phyloP scores from a whole-genome alignment of 1,139 yeast species.

The Schwanniomyces etchellsii region DNA sequence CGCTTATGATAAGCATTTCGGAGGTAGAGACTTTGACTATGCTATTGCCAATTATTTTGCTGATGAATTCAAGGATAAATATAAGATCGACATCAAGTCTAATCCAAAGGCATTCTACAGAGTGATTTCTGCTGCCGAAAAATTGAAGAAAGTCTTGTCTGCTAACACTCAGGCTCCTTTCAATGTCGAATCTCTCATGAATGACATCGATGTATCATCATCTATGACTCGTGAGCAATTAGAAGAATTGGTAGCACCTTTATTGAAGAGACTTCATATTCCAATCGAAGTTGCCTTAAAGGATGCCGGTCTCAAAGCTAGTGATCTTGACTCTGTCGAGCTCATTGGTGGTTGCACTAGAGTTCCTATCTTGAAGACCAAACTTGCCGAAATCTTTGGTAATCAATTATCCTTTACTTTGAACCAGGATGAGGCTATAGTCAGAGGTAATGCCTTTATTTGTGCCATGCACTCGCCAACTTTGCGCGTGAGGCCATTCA shows the following conservation, averaged over 20 bases:
- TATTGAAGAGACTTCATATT: slow-evolving; percentile 64
- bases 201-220: slow-evolving; percentile 93
- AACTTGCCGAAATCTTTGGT: slow-evolving; percentile 73
- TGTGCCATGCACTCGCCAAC: slow-evolving; percentile 99
- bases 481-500: slow-evolving; percentile 96
- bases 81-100: slow-evolving; percentile 85
- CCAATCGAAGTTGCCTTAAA: slow-evolving; percentile 82
- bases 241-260: slow-evolving; percentile 82
- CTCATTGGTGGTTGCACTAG: slow-evolving; percentile 98
- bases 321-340: slow-evolving; percentile 85
- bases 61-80: slow-evolving; percentile 81
- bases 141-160: slow-evolving; percentile 89
- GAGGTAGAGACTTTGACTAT: slow-evolving; percentile 94
- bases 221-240: slow-evolving; percentile 87
- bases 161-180: slow-evolving; percentile 95
- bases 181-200: slow-evolving; percentile 93
- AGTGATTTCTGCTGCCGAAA: slow-evolving; percentile 87
- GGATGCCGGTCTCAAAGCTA: slow-evolving; percentile 67
- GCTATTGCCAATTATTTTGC: slow-evolving; percentile 96
- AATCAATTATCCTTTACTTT: slow-evolving; percentile 89
- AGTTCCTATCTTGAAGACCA: slow-evolving; percentile 87
- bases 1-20: slow-evolving; percentile 92
- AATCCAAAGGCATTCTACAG: slow-evolving; percentile 96
- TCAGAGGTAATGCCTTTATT: slow-evolving; percentile 98
- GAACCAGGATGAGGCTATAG: slow-evolving; percentile 99